Evolutionary conservation across 2,329 filamentous ascomycete genomes (phyloP).

Genomic region (Ophiostoma himal-ulmi): DNA sequence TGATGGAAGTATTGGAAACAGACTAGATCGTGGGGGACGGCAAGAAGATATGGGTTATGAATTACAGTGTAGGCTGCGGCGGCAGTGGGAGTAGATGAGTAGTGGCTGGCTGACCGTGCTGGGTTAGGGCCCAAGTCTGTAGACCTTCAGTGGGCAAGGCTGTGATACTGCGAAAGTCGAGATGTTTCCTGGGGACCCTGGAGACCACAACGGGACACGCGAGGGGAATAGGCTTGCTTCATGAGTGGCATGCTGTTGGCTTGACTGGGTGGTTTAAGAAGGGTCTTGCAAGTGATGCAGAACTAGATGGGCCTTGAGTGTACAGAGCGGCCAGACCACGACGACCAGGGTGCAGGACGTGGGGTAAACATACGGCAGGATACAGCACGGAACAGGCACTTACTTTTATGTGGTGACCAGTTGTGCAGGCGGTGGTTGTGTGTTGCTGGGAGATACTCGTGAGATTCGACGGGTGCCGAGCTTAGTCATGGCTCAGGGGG

Average conservation of each 20-base stretch:
- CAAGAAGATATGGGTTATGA: background rate
- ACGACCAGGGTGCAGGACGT: background rate
- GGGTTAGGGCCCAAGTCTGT: background rate
- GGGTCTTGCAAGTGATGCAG: background rate
- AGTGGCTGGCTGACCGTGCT: background rate
- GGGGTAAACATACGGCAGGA: background rate
- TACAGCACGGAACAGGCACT: background rate
- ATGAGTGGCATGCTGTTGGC: background rate
- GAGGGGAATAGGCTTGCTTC: background rate
- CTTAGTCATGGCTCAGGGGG: background rate
- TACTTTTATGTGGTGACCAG: background rate
- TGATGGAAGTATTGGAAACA: constrained; percentile 1
- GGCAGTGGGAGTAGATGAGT: background rate
- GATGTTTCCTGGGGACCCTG: background rate
- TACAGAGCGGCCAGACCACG: background rate
- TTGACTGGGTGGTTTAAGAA: background rate
- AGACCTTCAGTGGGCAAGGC: background rate
- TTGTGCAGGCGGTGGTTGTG: background rate
- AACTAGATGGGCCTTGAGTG: background rate
- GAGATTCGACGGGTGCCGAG: background rate
- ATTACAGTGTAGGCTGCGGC: background rate
- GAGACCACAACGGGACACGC: background rate
- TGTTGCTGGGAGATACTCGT: background rate
- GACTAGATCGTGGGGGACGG: constrained; percentile 2
- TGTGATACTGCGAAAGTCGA: background rate